A percentile compares a stretch with the other conserved stretches of the same genome.
Evolutionary conservation across 192 early-diverging fungal genomes (phyloP).

Genomic region (Umbelopsis ramanniana): DNA sequence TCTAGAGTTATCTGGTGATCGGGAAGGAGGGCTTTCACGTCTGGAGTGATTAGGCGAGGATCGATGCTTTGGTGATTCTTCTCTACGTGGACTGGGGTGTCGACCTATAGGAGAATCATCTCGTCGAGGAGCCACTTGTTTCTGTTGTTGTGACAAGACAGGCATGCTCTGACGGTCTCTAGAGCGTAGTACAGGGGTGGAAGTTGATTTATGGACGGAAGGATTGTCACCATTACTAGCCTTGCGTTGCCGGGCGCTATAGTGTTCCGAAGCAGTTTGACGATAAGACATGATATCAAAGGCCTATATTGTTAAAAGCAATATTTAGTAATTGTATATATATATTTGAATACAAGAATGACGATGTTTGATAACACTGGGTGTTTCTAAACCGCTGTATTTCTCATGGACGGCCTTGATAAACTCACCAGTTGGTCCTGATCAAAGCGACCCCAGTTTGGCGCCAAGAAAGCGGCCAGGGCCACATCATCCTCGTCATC

Average conservation of each 20-base stretch:
- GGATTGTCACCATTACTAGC: not conserved
- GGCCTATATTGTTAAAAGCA: not conserved
- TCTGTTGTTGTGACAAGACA: not conserved
- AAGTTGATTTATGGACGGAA: not conserved
- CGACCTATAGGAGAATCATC: not conserved
- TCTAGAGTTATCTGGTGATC: not conserved
- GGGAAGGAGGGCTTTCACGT: conserved; percentile 14
- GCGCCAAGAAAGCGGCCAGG: conserved; percentile 23
- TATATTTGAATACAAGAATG: too few relatives aligned
- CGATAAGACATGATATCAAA: conserved; percentile 23
- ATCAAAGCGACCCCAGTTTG: conserved; percentile 21
- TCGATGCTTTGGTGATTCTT: conserved; percentile 6
- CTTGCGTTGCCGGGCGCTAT: conserved; percentile 10
- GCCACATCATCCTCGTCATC: conserved; percentile 33
- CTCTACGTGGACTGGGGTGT: not conserved
- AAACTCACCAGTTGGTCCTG: conserved; percentile 22
- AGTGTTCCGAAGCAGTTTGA: not conserved
- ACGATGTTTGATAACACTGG: too few relatives aligned
- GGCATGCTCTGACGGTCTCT: conserved; percentile 13
- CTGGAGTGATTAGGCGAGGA: not conserved
- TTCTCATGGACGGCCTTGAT: not conserved
- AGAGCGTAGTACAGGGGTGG: conserved; percentile 14
- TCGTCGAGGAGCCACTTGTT: conserved; percentile 1
- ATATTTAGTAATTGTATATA: not conserved
- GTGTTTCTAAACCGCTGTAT: too few relatives aligned